phyloP scores from a whole-genome alignment of 768 basidiomycete genomes.

The Hysterangium stoloniferum region DNA sequence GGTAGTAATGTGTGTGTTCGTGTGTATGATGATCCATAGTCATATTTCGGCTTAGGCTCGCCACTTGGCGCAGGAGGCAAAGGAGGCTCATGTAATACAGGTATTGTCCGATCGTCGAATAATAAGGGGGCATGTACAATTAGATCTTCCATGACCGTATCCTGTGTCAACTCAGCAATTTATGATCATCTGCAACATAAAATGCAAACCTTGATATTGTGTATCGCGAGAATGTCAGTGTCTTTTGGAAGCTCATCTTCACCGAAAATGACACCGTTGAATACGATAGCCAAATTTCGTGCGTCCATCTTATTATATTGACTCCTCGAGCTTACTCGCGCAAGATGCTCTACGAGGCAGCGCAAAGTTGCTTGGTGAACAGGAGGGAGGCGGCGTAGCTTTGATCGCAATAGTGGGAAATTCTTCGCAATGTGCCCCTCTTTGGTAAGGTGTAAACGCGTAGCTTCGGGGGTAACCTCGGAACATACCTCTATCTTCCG shows the following conservation, averaged over 20 bases:
- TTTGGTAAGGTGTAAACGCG: slow-evolving; percentile 22
- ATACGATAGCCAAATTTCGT: slow-evolving; percentile 87
- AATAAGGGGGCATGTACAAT: slow-evolving; percentile 62
- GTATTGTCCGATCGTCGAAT: slow-evolving; percentile 45
- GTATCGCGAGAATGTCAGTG: slow-evolving; percentile 69
- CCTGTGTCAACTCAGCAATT: slow-evolving; percentile 30
- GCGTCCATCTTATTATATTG: slow-evolving; percentile 91
- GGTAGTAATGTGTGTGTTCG: slow-evolving; percentile 46
- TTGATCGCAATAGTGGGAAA: slow-evolving; percentile 74
- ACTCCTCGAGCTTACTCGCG: slow-evolving; percentile 54
- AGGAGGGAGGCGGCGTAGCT: slow-evolving; percentile 73
- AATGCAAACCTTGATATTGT: slow-evolving; percentile 56
- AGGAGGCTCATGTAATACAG: slow-evolving; percentile 46
- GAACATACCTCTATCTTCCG: slow-evolving; percentile 60
- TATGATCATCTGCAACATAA: not conserved
- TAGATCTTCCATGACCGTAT: slow-evolving; percentile 77
- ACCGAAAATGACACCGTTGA: slow-evolving; percentile 83
- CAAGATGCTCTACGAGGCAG: slow-evolving; percentile 74
- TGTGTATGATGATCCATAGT: slow-evolving; percentile 69
- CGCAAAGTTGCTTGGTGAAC: slow-evolving; percentile 83
- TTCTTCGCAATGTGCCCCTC: slow-evolving; percentile 65
- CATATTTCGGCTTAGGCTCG: slow-evolving; percentile 47
- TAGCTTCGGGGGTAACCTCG: not conserved
- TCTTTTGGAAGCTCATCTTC: slow-evolving; percentile 83
- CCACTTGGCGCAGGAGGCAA: slow-evolving; percentile 66